Conservation (phyloP, 1,284 basidiomycete genomes). For the Amylostereum areolatum region DNA sequence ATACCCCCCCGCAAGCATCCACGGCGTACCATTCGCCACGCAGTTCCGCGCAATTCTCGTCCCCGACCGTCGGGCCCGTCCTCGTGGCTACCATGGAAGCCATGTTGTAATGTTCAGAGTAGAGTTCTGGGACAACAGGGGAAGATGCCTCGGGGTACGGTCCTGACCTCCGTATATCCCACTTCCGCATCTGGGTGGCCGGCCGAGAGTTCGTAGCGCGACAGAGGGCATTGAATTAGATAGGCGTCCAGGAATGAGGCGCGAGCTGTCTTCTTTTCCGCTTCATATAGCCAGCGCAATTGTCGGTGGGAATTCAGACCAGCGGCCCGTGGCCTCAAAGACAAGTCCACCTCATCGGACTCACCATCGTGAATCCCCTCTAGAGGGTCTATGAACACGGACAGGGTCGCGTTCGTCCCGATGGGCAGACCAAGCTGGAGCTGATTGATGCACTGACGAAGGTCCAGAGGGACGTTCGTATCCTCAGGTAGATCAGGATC, state of each 20-base stretch:
- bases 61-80: no score
- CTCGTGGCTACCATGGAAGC: constrained; percentile 14
- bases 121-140: constrained; percentile 20
- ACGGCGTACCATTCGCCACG: constrained; percentile 1
- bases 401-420: no score
- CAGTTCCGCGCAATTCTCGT: background rate
- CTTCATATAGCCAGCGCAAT: constrained; percentile 4
- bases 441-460: constrained; percentile 14
- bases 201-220: constrained; percentile 4
- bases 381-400: no score
- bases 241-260: constrained; percentile 11
- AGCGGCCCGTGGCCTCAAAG: no score
- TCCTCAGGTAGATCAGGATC: no score
- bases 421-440: constrained; percentile 7
- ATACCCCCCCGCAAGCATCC: constrained; percentile 28
- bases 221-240: constrained; percentile 2
- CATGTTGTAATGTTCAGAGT: constrained; percentile 43
- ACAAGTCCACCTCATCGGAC: no score
- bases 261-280: constrained; percentile 6
- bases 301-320: background rate
- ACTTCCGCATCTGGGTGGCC: constrained; percentile 52
- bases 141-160: constrained; percentile 15
- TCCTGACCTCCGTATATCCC: constrained; percentile 43
- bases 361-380: no score
- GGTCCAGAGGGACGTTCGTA: constrained; percentile 3